These are phyloP conservation scores for Apiospora marii DNA, from an alignment of 2,329 filamentous ascomycete genomes.

Conservation along the genomic window DNA sequence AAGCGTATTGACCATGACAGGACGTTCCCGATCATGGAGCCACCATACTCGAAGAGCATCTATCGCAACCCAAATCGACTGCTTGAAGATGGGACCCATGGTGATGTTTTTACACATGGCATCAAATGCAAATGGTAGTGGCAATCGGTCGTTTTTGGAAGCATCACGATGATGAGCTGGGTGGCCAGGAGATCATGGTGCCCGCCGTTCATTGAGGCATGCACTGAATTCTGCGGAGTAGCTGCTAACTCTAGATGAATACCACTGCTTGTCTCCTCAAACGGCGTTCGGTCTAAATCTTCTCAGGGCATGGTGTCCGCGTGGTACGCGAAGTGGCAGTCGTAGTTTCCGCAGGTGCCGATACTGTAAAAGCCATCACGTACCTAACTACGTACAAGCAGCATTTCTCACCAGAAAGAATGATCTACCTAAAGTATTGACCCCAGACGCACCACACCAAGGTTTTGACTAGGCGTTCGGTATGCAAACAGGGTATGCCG, in stretches of 20 bases:
- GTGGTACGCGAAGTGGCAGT: neutral
- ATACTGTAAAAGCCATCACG: neutral
- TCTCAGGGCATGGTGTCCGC: neutral
- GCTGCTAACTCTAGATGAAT: neutral
- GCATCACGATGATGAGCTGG: neutral
- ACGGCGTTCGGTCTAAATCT: neutral
- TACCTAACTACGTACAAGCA: neutral
- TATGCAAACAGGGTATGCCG: neutral
- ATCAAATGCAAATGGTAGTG: too few species aligned
- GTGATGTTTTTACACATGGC: neutral
- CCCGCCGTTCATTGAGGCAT: neutral
- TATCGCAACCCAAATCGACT: neutral
- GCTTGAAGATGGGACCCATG: neutral
- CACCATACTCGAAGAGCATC: slow-evolving; percentile 5
- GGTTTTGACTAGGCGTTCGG: neutral
- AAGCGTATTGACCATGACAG: neutral
- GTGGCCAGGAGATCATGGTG: neutral
- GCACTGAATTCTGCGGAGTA: neutral
- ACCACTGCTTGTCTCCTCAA: neutral
- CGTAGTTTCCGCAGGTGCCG: neutral
- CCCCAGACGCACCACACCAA: neutral
- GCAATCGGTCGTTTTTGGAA: neutral
- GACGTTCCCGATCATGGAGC: neutral
- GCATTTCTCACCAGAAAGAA: neutral
- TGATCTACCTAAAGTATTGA: too few species aligned